These are phyloP conservation scores for Fusarium guadeloupense DNA, from an alignment of 2,329 filamentous ascomycete species.

Conservation along the genomic window DNA sequence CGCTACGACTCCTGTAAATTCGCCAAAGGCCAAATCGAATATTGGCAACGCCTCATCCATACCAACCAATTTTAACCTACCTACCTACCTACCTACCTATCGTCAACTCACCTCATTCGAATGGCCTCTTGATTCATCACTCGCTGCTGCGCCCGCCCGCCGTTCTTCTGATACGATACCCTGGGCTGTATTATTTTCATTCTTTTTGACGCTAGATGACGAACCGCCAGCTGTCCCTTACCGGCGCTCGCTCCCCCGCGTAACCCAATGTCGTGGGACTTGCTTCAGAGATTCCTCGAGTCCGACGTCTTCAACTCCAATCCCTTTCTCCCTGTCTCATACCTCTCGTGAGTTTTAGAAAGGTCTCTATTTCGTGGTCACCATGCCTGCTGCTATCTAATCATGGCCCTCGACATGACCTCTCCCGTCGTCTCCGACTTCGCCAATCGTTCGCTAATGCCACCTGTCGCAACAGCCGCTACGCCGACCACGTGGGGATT, in stretches of 20 bases:
- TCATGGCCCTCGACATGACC: neutral
- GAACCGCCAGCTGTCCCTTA: constrained; percentile 47
- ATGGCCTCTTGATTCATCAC: constrained; percentile 29
- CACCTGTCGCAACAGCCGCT: constrained; percentile 67
- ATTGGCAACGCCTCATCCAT: constrained; percentile 25
- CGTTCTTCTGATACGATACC: constrained; percentile 3
- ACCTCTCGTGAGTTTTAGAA: constrained; percentile 75
- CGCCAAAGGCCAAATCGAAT: constrained; percentile 14
- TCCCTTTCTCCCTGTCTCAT: constrained; percentile 87
- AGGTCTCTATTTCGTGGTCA: neutral
- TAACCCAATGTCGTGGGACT: constrained; percentile 78
- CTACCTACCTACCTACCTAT: too few relatives aligned
- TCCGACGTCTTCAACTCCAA: constrained; percentile 94
- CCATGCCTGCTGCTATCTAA: neutral
- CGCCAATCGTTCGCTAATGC: constrained; percentile 37
- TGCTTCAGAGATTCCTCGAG: constrained; percentile 90
- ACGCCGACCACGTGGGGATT: constrained; percentile 89
- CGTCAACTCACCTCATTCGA: constrained; percentile 13
- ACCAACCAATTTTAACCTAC: constrained; percentile 15
- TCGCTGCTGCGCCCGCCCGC: constrained; percentile 3
- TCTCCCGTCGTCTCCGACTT: constrained; percentile 30
- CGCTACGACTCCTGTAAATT: constrained; percentile 36
- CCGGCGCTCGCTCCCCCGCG: constrained; percentile 47
- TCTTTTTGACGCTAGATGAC: constrained; percentile 50
- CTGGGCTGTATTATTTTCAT: constrained; percentile 14